These are phyloP conservation scores for Staphylotrichum longicolle DNA, from an alignment of 495 filamentous ascomycete species.

Conservation along the genomic window DNA sequence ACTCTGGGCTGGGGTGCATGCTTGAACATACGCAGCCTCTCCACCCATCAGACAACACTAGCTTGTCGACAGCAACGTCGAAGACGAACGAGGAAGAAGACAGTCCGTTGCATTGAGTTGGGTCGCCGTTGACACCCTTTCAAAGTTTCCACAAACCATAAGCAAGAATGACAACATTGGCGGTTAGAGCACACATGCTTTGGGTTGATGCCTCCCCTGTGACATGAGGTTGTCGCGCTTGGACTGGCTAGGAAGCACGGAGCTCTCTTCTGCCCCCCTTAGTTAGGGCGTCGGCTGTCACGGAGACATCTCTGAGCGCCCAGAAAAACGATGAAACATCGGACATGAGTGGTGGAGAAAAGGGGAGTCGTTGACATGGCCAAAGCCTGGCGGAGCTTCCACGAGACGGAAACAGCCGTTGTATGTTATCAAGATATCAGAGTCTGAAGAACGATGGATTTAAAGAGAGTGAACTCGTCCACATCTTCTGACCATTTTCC, in stretches of 20 bases:
- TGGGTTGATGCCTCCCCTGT: neutral
- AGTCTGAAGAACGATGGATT: neutral
- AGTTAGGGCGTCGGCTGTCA: neutral
- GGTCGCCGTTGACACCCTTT: neutral
- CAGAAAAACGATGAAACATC: conserved; percentile 5
- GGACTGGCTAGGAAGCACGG: neutral
- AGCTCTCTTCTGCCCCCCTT: neutral
- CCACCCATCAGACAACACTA: neutral
- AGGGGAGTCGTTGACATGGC: neutral
- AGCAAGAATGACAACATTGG: neutral
- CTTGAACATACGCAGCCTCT: neutral
- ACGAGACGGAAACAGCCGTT: neutral
- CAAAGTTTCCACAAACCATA: conserved; percentile 12
- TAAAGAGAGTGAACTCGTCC: neutral
- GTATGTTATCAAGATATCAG: neutral
- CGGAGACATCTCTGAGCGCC: neutral
- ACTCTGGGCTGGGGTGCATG: conserved; percentile 8
- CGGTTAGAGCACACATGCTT: neutral
- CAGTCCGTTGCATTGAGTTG: neutral
- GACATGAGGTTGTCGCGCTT: neutral
- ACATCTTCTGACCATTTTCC: neutral
- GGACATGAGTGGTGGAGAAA: conserved; percentile 18
- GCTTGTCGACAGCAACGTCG: conserved; percentile 4
- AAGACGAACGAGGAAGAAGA: neutral
- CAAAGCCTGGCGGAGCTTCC: neutral